Base-by-base conservation (phyloP, 768 basidiomycete genomes). In the Boletus eberwhitei region DNA sequence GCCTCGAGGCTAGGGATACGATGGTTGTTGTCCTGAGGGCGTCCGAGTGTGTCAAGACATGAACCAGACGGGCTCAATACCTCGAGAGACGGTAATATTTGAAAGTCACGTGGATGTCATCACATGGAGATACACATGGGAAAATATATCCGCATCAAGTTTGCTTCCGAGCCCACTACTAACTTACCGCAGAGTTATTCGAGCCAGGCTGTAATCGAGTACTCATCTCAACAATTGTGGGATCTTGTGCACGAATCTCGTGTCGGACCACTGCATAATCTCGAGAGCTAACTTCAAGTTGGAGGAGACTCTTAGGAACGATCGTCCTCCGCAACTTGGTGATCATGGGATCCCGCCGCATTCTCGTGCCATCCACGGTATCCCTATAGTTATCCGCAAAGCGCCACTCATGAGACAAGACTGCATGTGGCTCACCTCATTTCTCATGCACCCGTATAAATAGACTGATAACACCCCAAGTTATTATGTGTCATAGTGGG, bases 21-120 rank as follows among this genome's bases (percentile, higher is more conserved):
- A 52, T 42, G 29, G 24, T 40, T 29, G 50, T 52, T 39, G 56
- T 65, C 45, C 42, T 55, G 36, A 2, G 32, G 16, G 22, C 32
- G 63, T 36, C 47, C 35, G 35, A 52, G 54, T 52, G 54, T 53
- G 58, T 66, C 61, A 58, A 54, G 66, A 39, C 60, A 63, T 68
- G 60, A 63, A 60, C 58, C 22, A 12, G 52, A 59, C 44, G 54
- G 35, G 57, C 43, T 54, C 57, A 59, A 59, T 65, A 53, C 53
- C 47, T 52, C 35, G 45, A 19, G 52, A 49, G 50, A 51, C 45
- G 11, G 43, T 26, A 55, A 42, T 64, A 65, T 48, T 54, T 50
- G 51, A 46, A 38, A 36, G 58, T 66, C 64, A 66, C 64, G 64
- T 66, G 64, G 6, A 16, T 48, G 19, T 34, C 53, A 31, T 59